phyloP scores from a whole-genome alignment of 805 yeast genomes.

The Kluyveromyces wickerhamii region DNA sequence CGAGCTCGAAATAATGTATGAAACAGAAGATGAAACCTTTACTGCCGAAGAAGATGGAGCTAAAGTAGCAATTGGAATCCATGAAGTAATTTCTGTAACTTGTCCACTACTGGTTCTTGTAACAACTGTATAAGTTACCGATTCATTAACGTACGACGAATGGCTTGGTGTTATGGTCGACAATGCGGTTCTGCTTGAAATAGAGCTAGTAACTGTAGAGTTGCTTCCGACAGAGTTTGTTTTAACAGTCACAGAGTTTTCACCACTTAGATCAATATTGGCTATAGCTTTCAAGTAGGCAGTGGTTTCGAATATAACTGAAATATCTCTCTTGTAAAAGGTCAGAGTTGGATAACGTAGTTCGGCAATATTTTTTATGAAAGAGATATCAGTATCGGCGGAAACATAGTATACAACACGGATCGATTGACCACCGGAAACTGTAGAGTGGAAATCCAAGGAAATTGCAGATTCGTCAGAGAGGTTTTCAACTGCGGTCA shows the following conservation, averaged over 20 bases:
- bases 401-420: slow-evolving; percentile 21
- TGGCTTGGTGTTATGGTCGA: neutral
- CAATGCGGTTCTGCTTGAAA: neutral
- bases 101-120: slow-evolving; percentile 14
- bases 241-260: slow-evolving; percentile 4
- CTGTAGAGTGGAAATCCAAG: slow-evolving; percentile 15
- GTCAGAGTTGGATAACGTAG: slow-evolving; percentile 10
- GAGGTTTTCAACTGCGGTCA: slow-evolving; percentile 19
- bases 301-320: slow-evolving; percentile 9
- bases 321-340: slow-evolving; percentile 10
- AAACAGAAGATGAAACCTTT: no score
- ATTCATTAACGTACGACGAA: neutral
- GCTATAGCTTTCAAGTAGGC: slow-evolving; percentile 8
- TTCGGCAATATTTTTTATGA: slow-evolving; percentile 14
- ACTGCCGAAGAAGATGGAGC: no score
- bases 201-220: slow-evolving; percentile 1
- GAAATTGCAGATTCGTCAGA: slow-evolving; percentile 19
- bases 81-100: slow-evolving; percentile 13
- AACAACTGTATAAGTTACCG: slow-evolving; percentile 13
- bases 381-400: slow-evolving; percentile 6
- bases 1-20: no score
- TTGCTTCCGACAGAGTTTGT: neutral
- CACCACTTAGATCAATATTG: slow-evolving; percentile 7
- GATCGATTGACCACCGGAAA: slow-evolving; percentile 23
- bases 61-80: slow-evolving; percentile 12